These are phyloP conservation scores for Lactarius psammicola DNA, from an alignment of 768 basidiomycete species.

Conservation along the genomic window DNA sequence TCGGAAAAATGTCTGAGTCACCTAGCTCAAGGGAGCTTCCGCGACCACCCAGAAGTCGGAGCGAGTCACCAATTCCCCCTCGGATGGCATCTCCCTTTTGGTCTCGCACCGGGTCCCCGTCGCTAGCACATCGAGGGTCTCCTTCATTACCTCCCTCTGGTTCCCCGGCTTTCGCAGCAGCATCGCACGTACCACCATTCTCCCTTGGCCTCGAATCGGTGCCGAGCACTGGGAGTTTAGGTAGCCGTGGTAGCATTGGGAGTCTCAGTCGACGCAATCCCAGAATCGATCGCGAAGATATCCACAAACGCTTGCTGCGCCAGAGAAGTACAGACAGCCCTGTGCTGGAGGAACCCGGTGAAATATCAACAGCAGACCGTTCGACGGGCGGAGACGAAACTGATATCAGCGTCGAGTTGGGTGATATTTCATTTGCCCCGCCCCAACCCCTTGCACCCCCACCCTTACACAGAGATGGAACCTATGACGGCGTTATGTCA, in stretches of 20 bases:
- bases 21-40: slow-evolving; percentile 25
- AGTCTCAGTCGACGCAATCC: slow-evolving; percentile 37
- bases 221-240: slow-evolving; percentile 29
- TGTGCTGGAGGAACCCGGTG: slow-evolving; percentile 27
- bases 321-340: slow-evolving; percentile 48
- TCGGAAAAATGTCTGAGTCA: slow-evolving; percentile 14
- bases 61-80: slow-evolving; percentile 22
- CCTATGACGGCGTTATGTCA: slow-evolving; percentile 38
- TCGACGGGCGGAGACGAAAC: slow-evolving; percentile 4
- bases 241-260: slow-evolving; percentile 25
- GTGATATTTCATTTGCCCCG: slow-evolving; percentile 2
- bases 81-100: slow-evolving; percentile 4
- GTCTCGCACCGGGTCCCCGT: not conserved
- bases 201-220: slow-evolving; percentile 22
- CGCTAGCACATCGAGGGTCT: slow-evolving; percentile 8
- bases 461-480: slow-evolving; percentile 28
- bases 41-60: slow-evolving; percentile 17
- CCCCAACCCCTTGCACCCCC: not conserved
- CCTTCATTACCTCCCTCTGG: slow-evolving; percentile 19
- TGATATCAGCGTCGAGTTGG: slow-evolving; percentile 3
- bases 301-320: slow-evolving; percentile 48
- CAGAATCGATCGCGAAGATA: slow-evolving; percentile 54
- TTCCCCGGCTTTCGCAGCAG: slow-evolving; percentile 24
- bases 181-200: slow-evolving; percentile 26
- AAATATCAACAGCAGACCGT: not conserved